phyloP scores from a whole-genome alignment of 2,329 filamentous ascomycete species.

The Elsinoe necatrix region DNA sequence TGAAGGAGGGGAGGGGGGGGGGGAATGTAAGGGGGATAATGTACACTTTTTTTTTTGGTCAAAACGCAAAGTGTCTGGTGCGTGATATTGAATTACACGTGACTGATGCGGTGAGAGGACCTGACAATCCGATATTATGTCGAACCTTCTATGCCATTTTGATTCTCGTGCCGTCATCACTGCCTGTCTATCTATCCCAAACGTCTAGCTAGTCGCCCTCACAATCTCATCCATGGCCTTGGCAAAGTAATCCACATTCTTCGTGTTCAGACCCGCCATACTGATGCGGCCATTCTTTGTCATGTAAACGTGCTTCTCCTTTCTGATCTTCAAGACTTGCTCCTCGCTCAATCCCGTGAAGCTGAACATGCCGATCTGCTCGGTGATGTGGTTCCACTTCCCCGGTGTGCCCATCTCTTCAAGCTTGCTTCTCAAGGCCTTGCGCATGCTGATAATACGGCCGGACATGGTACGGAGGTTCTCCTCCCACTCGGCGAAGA shows the following conservation, averaged over 20 bases:
- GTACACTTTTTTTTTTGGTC: neutral
- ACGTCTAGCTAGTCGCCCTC: slow-evolving; percentile 36
- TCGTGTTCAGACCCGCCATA: slow-evolving; percentile 93
- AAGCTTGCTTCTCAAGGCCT: slow-evolving; percentile 65
- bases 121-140: too few species aligned
- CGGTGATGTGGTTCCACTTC: slow-evolving; percentile 92
- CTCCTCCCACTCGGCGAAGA: slow-evolving; percentile 88
- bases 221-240: slow-evolving; percentile 82
- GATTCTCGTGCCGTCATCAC: neutral
- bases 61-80: neutral
- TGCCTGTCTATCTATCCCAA: neutral
- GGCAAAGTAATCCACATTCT: slow-evolving; percentile 89
- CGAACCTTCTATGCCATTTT: neutral
- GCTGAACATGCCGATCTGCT: slow-evolving; percentile 99
- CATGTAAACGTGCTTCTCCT: slow-evolving; percentile 72
- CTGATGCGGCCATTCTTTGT: slow-evolving; percentile 98
- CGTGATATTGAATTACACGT: neutral
- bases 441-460: slow-evolving; percentile 87
- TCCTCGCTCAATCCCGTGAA: slow-evolving; percentile 73
- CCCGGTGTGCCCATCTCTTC: slow-evolving; percentile 81
- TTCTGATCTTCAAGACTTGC: slow-evolving; percentile 62
- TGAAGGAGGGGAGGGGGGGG: neutral
- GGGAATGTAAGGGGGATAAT: neutral
- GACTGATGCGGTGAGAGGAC: too few species aligned
- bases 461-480: slow-evolving; percentile 92